These are phyloP conservation scores for Beta lomatogona DNA, from an alignment of 179 eudicot genomes.

Conservation along the genomic window DNA sequence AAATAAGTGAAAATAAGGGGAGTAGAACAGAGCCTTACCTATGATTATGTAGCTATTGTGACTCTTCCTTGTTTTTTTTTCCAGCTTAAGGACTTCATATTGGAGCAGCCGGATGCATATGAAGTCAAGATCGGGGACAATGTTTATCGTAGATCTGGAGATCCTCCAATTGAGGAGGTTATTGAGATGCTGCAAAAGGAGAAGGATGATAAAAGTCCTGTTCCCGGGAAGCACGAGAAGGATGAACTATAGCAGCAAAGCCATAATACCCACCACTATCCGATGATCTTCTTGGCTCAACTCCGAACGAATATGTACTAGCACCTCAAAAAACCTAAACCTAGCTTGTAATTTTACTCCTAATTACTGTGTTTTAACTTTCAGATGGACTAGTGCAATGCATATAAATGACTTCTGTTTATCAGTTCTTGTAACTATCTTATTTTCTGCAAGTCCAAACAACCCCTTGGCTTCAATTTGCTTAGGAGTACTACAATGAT, in stretches of 20 bases:
- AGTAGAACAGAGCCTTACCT: no score
- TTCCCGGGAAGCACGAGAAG: constrained; percentile 27
- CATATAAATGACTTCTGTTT: background rate
- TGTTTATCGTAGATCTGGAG: constrained; percentile 74
- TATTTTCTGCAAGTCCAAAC: background rate
- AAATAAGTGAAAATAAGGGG: no score
- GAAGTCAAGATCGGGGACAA: constrained; percentile 83
- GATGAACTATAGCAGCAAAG: constrained; percentile 47
- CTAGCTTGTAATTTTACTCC: no score
- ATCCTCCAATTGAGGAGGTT: constrained; percentile 75
- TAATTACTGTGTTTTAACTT: background rate
- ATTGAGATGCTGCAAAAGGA: constrained; percentile 51
- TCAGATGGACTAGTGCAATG: background rate
- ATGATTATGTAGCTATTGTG: background rate
- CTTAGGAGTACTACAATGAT: background rate
- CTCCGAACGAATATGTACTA: background rate
- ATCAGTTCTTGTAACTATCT: background rate
- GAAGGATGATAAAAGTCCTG: constrained; percentile 18
- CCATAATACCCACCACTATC: background rate
- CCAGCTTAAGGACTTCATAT: constrained; percentile 76
- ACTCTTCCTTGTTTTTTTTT: background rate
- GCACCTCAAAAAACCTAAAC: background rate
- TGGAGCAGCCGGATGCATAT: constrained; percentile 80
- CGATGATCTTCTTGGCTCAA: background rate
- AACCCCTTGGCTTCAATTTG: background rate